These are phyloP conservation scores for Hypoxylon sp. DNA, from an alignment of 2,329 filamentous ascomycete species.

Conservation along the genomic window DNA sequence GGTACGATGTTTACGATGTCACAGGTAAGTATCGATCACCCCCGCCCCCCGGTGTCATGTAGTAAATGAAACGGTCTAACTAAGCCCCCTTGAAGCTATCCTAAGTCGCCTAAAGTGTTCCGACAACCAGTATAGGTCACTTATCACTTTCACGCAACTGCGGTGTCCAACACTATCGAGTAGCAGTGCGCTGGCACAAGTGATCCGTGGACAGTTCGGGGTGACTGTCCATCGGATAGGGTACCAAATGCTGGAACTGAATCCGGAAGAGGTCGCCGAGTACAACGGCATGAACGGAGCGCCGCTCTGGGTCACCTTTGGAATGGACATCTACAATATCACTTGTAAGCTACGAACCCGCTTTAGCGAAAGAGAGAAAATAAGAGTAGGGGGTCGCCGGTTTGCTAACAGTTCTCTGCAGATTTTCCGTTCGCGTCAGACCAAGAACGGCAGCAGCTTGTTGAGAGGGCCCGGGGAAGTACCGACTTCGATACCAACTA, in stretches of 20 bases:
- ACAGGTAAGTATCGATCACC: background rate
- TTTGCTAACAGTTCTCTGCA: background rate
- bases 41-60: background rate
- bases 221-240: background rate
- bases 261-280: background rate
- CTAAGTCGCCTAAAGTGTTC: background rate
- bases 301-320: background rate
- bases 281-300: background rate
- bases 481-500: background rate
- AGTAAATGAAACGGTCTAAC: background rate
- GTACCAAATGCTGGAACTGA: background rate
- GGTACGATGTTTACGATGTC: conserved; percentile 1
- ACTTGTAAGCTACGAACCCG: background rate
- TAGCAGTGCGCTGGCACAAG: too few species aligned
- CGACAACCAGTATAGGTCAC: background rate
- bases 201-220: background rate
- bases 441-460: background rate
- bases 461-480: background rate
- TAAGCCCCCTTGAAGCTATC: background rate
- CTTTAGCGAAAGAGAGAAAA: background rate
- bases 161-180: background rate
- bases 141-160: background rate
- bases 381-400: too few species aligned
- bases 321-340: background rate
- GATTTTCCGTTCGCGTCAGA: background rate